Evolutionary conservation across 306 rosid genomes (phyloP).

Genomic region (Trifolium dubium): DNA sequence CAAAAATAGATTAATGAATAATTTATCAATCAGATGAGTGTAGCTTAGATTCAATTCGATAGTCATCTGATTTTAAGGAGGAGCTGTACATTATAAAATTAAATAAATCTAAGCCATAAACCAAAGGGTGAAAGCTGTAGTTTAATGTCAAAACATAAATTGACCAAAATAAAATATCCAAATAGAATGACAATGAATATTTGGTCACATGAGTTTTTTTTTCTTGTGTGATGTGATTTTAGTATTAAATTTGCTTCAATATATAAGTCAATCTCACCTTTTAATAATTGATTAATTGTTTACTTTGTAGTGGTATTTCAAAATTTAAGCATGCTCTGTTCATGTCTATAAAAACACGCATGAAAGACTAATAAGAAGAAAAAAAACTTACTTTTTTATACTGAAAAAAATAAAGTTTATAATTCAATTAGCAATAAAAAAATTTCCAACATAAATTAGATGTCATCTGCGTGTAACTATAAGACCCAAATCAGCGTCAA

Average conservation of each 20-base stretch:
- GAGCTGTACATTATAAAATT: constrained; percentile 9
- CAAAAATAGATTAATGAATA: constrained; percentile 4
- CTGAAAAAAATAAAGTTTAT: too few relatives aligned
- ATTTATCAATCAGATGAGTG: not conserved
- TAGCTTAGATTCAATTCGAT: constrained; percentile 26
- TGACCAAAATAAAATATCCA: constrained; percentile 4
- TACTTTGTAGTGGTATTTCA: not conserved
- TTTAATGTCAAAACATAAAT: not conserved
- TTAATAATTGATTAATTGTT: not conserved
- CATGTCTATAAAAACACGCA: too few relatives aligned
- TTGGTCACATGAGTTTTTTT: not conserved
- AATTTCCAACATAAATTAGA: too few relatives aligned
- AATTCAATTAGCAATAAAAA: too few relatives aligned
- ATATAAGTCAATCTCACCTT: constrained; percentile 12
- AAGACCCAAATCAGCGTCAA: too few relatives aligned
- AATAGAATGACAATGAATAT: not conserved
- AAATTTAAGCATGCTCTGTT: too few relatives aligned
- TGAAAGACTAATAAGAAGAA: too few relatives aligned
- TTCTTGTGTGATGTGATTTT: not conserved
- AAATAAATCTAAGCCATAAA: constrained; percentile 14
- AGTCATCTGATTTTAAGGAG: constrained; percentile 4
- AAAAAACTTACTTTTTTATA: too few relatives aligned
- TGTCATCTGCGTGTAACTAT: too few relatives aligned
- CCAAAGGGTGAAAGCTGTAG: constrained; percentile 19
- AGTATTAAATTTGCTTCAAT: constrained; percentile 21